phyloP scores from a whole-genome alignment of 2,329 filamentous ascomycete genomes.

The Phialocephala subalpina region DNA sequence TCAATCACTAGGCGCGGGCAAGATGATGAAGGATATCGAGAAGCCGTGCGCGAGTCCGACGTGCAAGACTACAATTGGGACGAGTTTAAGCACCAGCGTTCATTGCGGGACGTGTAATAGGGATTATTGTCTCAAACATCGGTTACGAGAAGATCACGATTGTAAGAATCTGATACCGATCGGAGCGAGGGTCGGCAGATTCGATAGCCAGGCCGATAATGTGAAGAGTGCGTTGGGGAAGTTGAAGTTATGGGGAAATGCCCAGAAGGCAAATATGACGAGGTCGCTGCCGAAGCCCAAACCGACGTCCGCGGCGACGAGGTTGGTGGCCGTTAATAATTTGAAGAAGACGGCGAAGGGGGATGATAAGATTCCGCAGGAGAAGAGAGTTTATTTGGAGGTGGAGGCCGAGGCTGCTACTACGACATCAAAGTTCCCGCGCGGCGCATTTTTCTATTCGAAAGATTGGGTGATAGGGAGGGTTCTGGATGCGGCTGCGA shows the following conservation, averaged over 20 bases:
- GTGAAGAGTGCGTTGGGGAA: constrained; percentile 78
- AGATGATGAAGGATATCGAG: constrained; percentile 62
- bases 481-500: constrained; percentile 80
- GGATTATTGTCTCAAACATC: constrained; percentile 80
- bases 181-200: constrained; percentile 57
- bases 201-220: constrained; percentile 62
- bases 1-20: constrained; percentile 61
- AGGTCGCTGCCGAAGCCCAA: constrained; percentile 68
- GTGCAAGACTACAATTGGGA: constrained; percentile 78
- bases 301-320: constrained; percentile 68
- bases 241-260: constrained; percentile 80
- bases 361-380: constrained; percentile 78
- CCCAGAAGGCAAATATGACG: constrained; percentile 67
- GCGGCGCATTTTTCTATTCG: constrained; percentile 81
- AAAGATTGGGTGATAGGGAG: constrained; percentile 90
- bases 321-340: constrained; percentile 74
- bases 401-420: constrained; percentile 92
- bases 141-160: constrained; percentile 81
- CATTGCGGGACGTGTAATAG: constrained; percentile 77
- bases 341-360: constrained; percentile 92
- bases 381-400: constrained; percentile 89
- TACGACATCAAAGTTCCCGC: constrained; percentile 82
- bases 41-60: constrained; percentile 71
- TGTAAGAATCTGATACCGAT: constrained; percentile 77
- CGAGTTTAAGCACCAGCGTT: constrained; percentile 69